Evolutionary conservation across 2,329 filamentous ascomycete genomes (phyloP), one percentile per base, ranked within the genome.

Genomic region (Teratosphaeria pseudoeucalypti): DNA sequence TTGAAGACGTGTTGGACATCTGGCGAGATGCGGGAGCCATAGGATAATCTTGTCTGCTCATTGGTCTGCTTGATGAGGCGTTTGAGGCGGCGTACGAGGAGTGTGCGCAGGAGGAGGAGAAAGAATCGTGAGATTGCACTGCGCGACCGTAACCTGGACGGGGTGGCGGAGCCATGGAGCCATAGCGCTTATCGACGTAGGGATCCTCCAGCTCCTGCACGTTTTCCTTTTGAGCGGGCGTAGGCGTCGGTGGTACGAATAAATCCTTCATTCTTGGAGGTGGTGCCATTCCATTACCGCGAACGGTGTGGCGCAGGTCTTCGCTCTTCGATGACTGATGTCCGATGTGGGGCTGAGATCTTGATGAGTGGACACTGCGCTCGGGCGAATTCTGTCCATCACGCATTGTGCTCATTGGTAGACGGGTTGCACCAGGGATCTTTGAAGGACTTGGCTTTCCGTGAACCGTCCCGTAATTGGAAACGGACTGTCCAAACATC

Each of bases 241-340:
- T 83, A 12, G 74, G 71, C 4, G 73, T 77, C 4, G 81, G 79
- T 54, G 82, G 81, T 9, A 79, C 74, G 63, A 85, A 84, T 34
- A 96, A 80, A 52, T 95, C 90, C 64, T 92, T 86, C 91, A 97
- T 96, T 73, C 91, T 94, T 55, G 92, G 92, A 12, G 92, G 92
- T 39, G 90, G 90, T 1, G 86, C 86, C 62, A 85, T 61, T 64
- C 74, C 75, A 58, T 73, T 64, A 34, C 68, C 68, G 64, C 66
- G 70, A 61, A 68, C 64, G 55, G 66, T 72, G 58, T 66, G 58
- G 59, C 79, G 76, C 53, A 79, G 76, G 54, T 76, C 75, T 47
- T 75, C 71, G 34, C 43, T 55, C 34, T 49, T 56, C 6, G 58
- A 60, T 9, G 73, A 77, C 62, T 59, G 78, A 10, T 62, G 61